phyloP scores from a whole-genome alignment of 2,329 filamentous ascomycete genomes.

The Paracamarosporium sp. region DNA sequence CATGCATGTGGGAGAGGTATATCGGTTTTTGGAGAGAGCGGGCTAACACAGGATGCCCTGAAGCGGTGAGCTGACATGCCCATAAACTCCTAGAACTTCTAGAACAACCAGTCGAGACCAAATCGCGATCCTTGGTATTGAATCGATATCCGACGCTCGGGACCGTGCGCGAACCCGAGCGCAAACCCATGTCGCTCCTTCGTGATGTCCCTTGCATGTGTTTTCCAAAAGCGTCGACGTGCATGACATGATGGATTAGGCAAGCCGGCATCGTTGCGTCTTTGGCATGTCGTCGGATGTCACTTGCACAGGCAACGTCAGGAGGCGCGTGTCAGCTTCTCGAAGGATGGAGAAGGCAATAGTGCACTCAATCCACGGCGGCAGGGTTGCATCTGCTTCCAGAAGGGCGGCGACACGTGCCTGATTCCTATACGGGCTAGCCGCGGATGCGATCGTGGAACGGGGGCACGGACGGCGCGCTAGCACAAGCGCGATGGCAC shows the following conservation, averaged over 20 bases:
- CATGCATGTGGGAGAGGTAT: too few species aligned
- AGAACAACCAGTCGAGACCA: not conserved
- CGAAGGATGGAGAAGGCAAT: not conserved
- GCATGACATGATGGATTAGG: not conserved
- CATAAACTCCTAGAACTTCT: not conserved
- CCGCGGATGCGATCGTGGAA: not conserved
- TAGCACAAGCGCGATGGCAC: not conserved
- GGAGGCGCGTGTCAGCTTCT: not conserved
- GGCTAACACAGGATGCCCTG: not conserved
- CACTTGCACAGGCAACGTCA: not conserved
- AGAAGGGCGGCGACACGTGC: not conserved
- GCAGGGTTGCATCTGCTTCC: not conserved
- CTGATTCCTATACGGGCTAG: not conserved
- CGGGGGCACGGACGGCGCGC: not conserved
- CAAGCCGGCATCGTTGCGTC: not conserved
- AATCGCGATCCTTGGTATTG: not conserved
- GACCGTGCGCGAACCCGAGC: constrained; percentile 3
- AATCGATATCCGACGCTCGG: not conserved
- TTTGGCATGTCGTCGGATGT: not conserved
- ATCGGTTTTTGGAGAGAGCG: too few species aligned
- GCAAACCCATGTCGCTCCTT: not conserved
- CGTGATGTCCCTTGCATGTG: not conserved
- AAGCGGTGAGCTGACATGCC: not conserved
- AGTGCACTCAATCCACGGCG: too few species aligned
- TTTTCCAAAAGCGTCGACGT: not conserved